A percentile compares a stretch with the other conserved stretches of the same genome.
These are phyloP conservation scores for Elsinoe australis DNA, from an alignment of 2,329 filamentous ascomycete genomes.

Conservation along the genomic window DNA sequence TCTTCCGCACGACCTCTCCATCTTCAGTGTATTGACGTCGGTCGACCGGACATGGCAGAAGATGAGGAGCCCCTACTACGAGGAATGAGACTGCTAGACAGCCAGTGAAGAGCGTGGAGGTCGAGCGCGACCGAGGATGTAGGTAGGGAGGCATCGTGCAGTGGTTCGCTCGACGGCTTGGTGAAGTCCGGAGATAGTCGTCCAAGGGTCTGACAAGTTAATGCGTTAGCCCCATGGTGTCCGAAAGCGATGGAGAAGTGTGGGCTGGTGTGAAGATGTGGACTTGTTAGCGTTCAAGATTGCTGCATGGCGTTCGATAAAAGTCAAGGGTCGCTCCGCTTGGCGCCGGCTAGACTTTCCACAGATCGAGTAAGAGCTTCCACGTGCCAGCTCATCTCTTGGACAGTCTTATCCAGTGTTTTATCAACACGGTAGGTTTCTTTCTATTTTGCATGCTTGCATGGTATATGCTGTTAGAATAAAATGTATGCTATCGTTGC, in stretches of 20 bases:
- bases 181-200: too few species aligned
- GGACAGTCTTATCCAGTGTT: neutral
- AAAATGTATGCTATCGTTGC: too few species aligned
- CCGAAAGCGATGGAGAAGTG: neutral
- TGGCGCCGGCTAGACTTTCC: constrained; percentile 1
- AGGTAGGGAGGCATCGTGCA: constrained; percentile 69
- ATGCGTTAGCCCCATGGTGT: neutral
- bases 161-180: neutral
- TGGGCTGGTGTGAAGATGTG: too few species aligned
- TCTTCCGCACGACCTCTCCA: constrained; percentile 40
- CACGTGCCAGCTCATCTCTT: neutral
- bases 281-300: too few species aligned
- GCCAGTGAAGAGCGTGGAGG: constrained; percentile 89
- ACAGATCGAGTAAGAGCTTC: too few species aligned
- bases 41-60: constrained; percentile 78
- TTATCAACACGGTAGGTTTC: too few species aligned
- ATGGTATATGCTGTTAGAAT: too few species aligned
- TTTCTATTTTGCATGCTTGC: too few species aligned
- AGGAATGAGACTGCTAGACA: constrained; percentile 84
- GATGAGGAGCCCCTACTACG: constrained; percentile 82
- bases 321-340: neutral
- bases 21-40: constrained; percentile 72
- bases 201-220: too few species aligned
- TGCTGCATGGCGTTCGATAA: neutral
- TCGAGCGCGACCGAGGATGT: constrained; percentile 87